Percentiles rank a stretch among this genome's conserved stretches.
Evolutionary conservation across 169 alveolate genomes (phyloP).

Genomic region (Eimeria maxima): DNA sequence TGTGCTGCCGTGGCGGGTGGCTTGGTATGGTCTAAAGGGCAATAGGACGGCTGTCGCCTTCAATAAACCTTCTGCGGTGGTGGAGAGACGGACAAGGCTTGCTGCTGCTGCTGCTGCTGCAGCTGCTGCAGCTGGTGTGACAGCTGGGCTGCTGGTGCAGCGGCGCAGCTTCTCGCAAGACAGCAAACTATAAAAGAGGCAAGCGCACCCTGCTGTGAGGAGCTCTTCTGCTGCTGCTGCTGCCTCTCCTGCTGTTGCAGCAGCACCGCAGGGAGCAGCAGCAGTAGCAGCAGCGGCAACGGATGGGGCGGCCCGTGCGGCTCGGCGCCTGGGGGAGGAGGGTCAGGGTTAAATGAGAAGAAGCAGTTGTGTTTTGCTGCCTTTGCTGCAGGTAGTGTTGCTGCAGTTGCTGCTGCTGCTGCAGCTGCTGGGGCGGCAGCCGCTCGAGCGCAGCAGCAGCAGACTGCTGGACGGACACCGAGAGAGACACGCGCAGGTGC

Average conservation of each 20-base stretch:
- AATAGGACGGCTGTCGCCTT: neutral
- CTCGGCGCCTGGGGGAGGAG: neutral
- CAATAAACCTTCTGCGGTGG: no score
- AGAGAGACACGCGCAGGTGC: neutral
- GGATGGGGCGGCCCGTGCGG: neutral
- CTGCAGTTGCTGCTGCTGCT: constrained; percentile 7
- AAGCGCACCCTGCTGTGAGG: neutral
- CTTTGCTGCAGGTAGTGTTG: constrained; percentile 12
- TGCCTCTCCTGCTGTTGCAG: neutral
- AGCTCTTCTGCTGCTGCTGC: neutral
- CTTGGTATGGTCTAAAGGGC: neutral
- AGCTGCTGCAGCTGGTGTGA: neutral
- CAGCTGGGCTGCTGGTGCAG: neutral
- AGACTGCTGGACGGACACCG: neutral
- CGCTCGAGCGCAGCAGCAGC: constrained; percentile 18
- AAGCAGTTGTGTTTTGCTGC: neutral
- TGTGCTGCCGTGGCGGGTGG: neutral
- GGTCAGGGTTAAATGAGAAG: neutral
- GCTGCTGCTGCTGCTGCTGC: constrained; percentile 38
- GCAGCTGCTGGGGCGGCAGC: constrained; percentile 21
- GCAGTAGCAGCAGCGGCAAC: constrained; percentile 14
- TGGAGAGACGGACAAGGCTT: neutral
- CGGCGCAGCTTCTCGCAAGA: neutral
- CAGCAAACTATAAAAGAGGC: neutral
- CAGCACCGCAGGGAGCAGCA: neutral